Conservation (phyloP, 2,329 filamentous ascomycete genomes). For the Aspergillus persii region DNA sequence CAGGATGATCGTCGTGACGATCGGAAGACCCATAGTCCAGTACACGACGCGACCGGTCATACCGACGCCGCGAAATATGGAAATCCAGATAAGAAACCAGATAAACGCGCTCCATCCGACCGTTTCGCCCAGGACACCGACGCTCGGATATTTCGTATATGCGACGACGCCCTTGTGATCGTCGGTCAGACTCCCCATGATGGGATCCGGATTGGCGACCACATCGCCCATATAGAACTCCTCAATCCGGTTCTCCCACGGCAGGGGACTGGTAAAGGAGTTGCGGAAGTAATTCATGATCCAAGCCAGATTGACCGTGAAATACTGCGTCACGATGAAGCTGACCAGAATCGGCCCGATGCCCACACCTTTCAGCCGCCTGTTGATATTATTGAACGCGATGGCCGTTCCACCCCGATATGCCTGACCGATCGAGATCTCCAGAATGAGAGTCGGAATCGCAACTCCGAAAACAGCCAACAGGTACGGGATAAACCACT, state of each 20-base stretch:
- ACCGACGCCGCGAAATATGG: slow-evolving; percentile 59
- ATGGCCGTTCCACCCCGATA: slow-evolving; percentile 57
- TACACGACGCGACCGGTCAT: slow-evolving; percentile 60
- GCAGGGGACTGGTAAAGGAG: slow-evolving; percentile 55
- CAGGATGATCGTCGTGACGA: slow-evolving; percentile 56
- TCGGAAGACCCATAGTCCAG: slow-evolving; percentile 61
- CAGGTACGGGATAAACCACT: slow-evolving; percentile 61
- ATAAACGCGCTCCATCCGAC: slow-evolving; percentile 59
- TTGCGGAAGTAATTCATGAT: slow-evolving; percentile 60
- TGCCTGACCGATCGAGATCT: slow-evolving; percentile 53
- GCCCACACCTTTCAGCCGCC: slow-evolving; percentile 54
- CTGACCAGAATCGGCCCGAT: slow-evolving; percentile 54
- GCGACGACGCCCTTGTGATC: slow-evolving; percentile 40
- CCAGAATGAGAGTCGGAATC: slow-evolving; percentile 56
- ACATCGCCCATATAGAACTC: slow-evolving; percentile 55
- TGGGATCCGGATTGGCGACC: slow-evolving; percentile 48
- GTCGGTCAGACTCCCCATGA: slow-evolving; percentile 38
- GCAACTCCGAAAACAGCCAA: slow-evolving; percentile 56
- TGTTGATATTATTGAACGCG: slow-evolving; percentile 54
- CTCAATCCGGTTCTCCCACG: slow-evolving; percentile 52
- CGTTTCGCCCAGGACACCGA: slow-evolving; percentile 53
- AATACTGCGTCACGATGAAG: slow-evolving; percentile 58
- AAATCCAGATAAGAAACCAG: slow-evolving; percentile 60
- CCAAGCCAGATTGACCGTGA: slow-evolving; percentile 57
- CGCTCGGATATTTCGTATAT: slow-evolving; percentile 50